A percentile compares a stretch with the other conserved stretches of the same genome.
phyloP scores from a whole-genome alignment of 352 stramenopile genomes.

The Phytophthora boehmeriae region DNA sequence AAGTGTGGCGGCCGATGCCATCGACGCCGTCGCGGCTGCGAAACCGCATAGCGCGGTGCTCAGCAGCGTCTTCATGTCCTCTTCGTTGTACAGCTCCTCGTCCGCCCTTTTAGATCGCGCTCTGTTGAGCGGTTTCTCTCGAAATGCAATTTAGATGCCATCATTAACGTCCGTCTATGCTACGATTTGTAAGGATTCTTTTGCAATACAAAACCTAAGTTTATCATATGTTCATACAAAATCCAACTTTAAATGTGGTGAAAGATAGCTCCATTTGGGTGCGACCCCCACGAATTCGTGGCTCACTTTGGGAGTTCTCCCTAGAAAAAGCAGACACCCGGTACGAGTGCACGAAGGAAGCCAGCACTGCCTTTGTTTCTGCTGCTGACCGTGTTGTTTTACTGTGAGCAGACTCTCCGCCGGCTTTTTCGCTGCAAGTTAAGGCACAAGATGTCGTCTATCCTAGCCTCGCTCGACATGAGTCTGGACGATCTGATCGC shows the following conservation, averaged over 20 bases:
- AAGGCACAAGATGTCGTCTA: constrained; percentile 67
- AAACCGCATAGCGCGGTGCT: constrained; percentile 33
- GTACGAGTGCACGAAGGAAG: constrained; percentile 13
- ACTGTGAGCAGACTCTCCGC: not conserved
- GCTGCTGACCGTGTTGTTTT: not conserved
- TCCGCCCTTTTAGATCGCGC: constrained; percentile 28
- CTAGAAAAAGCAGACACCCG: constrained; percentile 9
- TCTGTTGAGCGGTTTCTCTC: constrained; percentile 25
- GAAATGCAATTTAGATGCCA: not conserved
- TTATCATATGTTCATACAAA: not conserved
- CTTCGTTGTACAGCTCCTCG: constrained; percentile 10
- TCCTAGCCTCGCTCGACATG: constrained; percentile 85
- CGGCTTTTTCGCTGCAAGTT: constrained; percentile 8
- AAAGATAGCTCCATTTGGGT: not conserved
- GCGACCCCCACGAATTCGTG: constrained; percentile 22
- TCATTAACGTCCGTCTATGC: not conserved
- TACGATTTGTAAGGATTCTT: not conserved
- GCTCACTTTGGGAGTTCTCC: constrained; percentile 30
- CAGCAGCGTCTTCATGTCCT: constrained; percentile 39
- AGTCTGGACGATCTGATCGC: constrained; percentile 84
- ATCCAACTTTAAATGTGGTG: not conserved
- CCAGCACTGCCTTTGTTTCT: constrained; percentile 2
- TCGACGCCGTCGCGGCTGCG: constrained; percentile 12
- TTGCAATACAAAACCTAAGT: too few relatives aligned
- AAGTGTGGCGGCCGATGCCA: constrained; percentile 27